A percentile compares a stretch with the other conserved stretches of the same genome.
Evolutionary conservation across 768 basidiomycete genomes (phyloP).

Genomic region (Rhodotorula babjevae): DNA sequence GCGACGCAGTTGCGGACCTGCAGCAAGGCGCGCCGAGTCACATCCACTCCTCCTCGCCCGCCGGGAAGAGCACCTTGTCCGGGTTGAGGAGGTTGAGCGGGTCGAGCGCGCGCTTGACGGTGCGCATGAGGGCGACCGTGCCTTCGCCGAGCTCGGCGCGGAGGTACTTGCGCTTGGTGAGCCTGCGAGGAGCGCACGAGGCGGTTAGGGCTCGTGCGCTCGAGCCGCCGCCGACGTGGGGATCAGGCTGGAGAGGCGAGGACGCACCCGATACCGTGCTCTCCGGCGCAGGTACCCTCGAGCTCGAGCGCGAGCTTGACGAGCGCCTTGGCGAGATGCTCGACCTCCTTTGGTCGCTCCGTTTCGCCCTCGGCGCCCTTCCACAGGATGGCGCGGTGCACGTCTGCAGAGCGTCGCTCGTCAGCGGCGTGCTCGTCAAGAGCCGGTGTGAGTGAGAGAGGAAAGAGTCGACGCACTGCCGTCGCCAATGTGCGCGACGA

Average conservation of each 20-base stretch:
- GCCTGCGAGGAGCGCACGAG: neutral
- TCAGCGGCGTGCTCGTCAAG: too few relatives aligned
- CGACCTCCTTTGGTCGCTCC: slow-evolving; percentile 29
- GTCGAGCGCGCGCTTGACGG: slow-evolving; percentile 73
- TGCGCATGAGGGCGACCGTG: slow-evolving; percentile 78
- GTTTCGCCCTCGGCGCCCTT: slow-evolving; percentile 6
- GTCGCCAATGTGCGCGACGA: slow-evolving; percentile 60
- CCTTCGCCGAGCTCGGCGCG: slow-evolving; percentile 73
- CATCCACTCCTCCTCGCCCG: slow-evolving; percentile 8
- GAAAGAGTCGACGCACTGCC: slow-evolving; percentile 39
- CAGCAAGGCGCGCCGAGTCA: too few relatives aligned
- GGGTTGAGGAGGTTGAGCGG: slow-evolving; percentile 80
- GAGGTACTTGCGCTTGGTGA: slow-evolving; percentile 58
- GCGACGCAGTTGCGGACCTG: too few relatives aligned
- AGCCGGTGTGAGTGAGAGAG: too few relatives aligned
- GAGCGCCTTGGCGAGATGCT: slow-evolving; percentile 47
- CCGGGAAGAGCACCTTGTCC: slow-evolving; percentile 55
- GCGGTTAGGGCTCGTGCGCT: too few relatives aligned
- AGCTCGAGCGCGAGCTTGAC: slow-evolving; percentile 49
- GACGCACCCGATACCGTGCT: slow-evolving; percentile 31
- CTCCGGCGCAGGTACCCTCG: slow-evolving; percentile 51
- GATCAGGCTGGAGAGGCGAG: too few relatives aligned
- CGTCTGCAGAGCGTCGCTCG: slow-evolving; percentile 25
- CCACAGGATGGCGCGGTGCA: slow-evolving; percentile 49
- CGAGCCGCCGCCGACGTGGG: too few relatives aligned